Conservation (phyloP, 129 eudicot genomes). For the Dittrichia graveolens region DNA sequence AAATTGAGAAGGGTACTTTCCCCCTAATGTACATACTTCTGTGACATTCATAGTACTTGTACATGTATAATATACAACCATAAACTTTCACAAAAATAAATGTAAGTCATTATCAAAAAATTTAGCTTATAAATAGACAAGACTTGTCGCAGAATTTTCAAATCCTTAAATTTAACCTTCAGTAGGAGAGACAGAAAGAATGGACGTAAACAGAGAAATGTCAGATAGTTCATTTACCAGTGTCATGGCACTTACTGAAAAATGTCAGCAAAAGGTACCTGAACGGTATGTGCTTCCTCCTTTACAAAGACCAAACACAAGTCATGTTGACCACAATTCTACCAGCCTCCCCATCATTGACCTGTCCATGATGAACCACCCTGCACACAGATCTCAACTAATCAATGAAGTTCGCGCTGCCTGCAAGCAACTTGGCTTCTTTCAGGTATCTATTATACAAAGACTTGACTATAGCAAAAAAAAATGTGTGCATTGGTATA, state of each 20-base stretch:
- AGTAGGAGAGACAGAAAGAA: slow-evolving; percentile 24
- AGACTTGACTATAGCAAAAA: not conserved
- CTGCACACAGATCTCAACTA: slow-evolving; percentile 36
- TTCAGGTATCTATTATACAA: slow-evolving; percentile 50
- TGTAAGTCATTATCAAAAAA: slow-evolving; percentile 15
- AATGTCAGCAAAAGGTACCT: slow-evolving; percentile 48
- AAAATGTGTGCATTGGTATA: slow-evolving; percentile 6
- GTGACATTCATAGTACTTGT: slow-evolving; percentile 32
- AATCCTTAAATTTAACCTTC: slow-evolving; percentile 7
- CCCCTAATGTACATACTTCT: slow-evolving; percentile 20
- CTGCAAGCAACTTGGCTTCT: slow-evolving; percentile 63
- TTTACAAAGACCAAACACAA: slow-evolving; percentile 42
- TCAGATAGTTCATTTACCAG: slow-evolving; percentile 48
- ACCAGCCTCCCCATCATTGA: slow-evolving; percentile 51
- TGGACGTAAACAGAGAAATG: slow-evolving; percentile 36
- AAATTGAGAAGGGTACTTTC: slow-evolving; percentile 20
- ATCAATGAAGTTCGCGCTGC: slow-evolving; percentile 48
- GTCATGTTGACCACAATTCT: slow-evolving; percentile 16
- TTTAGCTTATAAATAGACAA: slow-evolving; percentile 36
- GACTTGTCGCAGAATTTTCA: slow-evolving; percentile 13
- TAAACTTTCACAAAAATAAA: not conserved
- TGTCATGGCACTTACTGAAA: slow-evolving; percentile 45
- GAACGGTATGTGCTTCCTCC: slow-evolving; percentile 50
- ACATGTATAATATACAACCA: slow-evolving; percentile 27
- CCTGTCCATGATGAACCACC: slow-evolving; percentile 46